These are phyloP conservation scores for Borealophlyctis nickersoniae DNA, from an alignment of 192 early-diverging fungal species.

Conservation along the genomic window DNA sequence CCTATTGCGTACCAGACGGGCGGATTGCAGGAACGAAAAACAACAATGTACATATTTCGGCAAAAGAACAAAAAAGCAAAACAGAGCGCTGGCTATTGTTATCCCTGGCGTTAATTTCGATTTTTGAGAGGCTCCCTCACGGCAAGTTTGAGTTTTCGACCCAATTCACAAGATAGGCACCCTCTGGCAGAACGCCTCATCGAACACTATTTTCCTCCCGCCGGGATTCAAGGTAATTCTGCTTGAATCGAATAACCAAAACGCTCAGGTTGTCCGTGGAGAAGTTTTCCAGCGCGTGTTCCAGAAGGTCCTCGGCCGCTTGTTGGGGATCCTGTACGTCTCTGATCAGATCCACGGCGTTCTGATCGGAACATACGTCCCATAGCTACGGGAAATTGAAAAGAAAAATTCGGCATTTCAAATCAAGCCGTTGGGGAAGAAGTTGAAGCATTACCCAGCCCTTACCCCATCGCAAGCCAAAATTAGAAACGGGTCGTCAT, in stretches of 20 bases:
- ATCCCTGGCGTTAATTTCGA: no score
- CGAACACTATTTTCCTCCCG: no score
- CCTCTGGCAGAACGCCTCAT: background rate
- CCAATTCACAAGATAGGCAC: background rate
- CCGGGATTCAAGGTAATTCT: conserved; percentile 15
- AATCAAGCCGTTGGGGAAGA: background rate
- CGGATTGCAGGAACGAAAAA: no score
- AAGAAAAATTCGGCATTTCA: conserved; percentile 1
- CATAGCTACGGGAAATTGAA: conserved; percentile 63
- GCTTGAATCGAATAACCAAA: conserved; percentile 52
- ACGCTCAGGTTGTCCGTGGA: conserved; percentile 94
- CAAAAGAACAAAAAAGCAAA: no score
- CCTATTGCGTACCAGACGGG: no score
- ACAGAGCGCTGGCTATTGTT: no score
- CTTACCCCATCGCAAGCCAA: conserved; percentile 96
- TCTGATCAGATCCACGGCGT: conserved; percentile 83
- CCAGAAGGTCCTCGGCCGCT: conserved; percentile 74
- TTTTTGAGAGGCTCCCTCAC: no score
- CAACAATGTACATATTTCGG: no score
- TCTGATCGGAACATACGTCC: conserved; percentile 96
- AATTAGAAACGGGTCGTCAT: conserved; percentile 79
- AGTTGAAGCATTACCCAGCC: no score
- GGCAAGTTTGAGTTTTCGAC: background rate
- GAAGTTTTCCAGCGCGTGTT: conserved; percentile 86
- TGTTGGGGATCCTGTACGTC: conserved; percentile 70